phyloP scores from a whole-genome alignment of 2,329 filamentous ascomycete species.

The Calonectria crousiana region DNA sequence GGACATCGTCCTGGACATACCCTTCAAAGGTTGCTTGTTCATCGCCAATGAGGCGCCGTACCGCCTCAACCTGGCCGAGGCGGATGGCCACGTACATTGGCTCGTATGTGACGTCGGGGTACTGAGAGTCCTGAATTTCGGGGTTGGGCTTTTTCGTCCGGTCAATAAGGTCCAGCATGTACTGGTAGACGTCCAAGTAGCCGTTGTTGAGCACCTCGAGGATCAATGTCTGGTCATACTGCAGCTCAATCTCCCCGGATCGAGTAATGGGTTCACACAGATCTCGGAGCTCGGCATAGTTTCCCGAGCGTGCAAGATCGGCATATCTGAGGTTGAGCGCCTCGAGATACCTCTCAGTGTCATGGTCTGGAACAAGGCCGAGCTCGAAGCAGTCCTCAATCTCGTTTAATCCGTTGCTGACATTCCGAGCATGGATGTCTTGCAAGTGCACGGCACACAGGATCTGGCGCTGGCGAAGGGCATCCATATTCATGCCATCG shows the following conservation, averaged over 20 bases:
- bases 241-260: conserved; percentile 43
- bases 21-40: conserved; percentile 40
- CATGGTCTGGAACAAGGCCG: conserved; percentile 37
- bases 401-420: conserved; percentile 43
- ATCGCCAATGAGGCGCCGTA: conserved; percentile 27
- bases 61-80: conserved; percentile 37
- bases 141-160: conserved; percentile 34
- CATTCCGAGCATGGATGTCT: conserved; percentile 43
- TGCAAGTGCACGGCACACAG: conserved; percentile 40
- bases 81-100: conserved; percentile 46
- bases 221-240: conserved; percentile 38
- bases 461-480: conserved; percentile 31
- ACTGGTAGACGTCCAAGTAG: conserved; percentile 42
- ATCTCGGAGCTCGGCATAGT: conserved; percentile 38
- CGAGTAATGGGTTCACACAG: conserved; percentile 46
- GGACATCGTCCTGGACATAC: conserved; percentile 28
- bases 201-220: conserved; percentile 41
- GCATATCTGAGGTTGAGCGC: conserved; percentile 37
- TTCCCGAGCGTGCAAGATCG: conserved; percentile 40
- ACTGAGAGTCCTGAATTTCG: conserved; percentile 24
- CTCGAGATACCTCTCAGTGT: conserved; percentile 31
- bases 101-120: conserved; percentile 44
- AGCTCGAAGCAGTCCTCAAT: conserved; percentile 45
- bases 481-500: conserved; percentile 42
- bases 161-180: conserved; percentile 43